Base-by-base conservation (phyloP, 192 early-diverging fungal genomes). In the Rhizoclosmatium sp. region DNA sequence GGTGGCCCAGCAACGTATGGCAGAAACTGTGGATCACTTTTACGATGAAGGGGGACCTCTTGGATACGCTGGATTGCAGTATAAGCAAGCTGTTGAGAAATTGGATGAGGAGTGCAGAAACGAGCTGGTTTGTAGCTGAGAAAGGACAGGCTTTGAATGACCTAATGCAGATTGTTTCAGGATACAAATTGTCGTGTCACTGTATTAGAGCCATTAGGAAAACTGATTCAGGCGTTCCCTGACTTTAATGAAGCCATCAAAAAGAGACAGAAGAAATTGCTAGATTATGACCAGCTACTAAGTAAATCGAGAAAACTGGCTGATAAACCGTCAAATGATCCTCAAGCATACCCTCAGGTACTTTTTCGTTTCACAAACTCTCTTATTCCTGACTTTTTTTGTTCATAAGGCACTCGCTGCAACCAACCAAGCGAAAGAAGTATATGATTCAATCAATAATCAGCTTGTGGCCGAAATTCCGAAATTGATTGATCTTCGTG, bases 241-340 rank as follows among this genome's bases (percentile, higher is more conserved):
- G 95, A 97, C 71, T 91, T 97, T 77, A 96, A 97, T 82, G 94
- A 96, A 77, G 92, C 93, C 19, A 95, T 97, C 41, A 95, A 93
- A 82, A 92, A 94, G 73, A 91, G 97, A 48, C 86, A 93, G 64
- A 93, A 94, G 76, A 96, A 97, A 77, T 78, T 95, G 23, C 85
- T 96, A 5, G 98, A 99, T 78, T 94, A 97, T 80, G 98, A 99
- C 75, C 85, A 91, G 48, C 85, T 89, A 4, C 84, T 89, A 7
- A 88, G 89, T 16, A 91, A 89, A 78, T 91, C 94, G 39, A 84
- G 92, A 31, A 97, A 96, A 81, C 82, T 95, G 81, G 91, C 95
- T 49, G 93, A 95, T 51, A 94, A 93, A 74, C 93, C 93, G 5
- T 86, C 85, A 3, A 91, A 93, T 74, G 97, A 97, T 71, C 80